phyloP scores from a whole-genome alignment of 331 rosid species.

The Quercus phellos region DNA sequence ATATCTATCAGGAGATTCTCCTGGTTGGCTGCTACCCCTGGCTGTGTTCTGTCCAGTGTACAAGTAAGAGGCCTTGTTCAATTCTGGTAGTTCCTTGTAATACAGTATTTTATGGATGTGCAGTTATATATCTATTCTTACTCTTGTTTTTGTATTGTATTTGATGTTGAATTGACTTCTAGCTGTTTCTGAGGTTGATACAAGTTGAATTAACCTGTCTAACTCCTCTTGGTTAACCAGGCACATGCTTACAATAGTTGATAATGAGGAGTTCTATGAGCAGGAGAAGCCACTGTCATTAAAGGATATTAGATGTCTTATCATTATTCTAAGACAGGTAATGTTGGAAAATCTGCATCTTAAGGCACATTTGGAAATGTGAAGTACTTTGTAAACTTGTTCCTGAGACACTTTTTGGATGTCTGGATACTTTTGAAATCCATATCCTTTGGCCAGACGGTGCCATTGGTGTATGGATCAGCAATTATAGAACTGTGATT shows the following conservation, averaged over 20 bases:
- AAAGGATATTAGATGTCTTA: slow-evolving; percentile 76
- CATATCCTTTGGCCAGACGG: slow-evolving; percentile 3
- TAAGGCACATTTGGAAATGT: background rate
- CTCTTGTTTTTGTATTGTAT: slow-evolving; percentile 7
- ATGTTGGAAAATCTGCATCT: slow-evolving; percentile 11
- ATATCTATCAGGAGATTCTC: slow-evolving; percentile 85
- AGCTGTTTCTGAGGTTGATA: slow-evolving; percentile 22
- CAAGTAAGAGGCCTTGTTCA: slow-evolving; percentile 53
- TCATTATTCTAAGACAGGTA: slow-evolving; percentile 89
- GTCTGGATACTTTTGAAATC: background rate
- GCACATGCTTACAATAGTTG: slow-evolving; percentile 91
- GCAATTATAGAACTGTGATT: slow-evolving; percentile 3
- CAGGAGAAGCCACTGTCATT: slow-evolving; percentile 88
- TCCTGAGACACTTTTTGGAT: background rate
- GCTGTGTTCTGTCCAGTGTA: slow-evolving; percentile 99
- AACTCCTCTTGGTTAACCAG: slow-evolving; percentile 42
- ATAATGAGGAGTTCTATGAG: slow-evolving; percentile 93
- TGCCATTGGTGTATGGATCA: background rate
- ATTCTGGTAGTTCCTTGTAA: slow-evolving; percentile 9
- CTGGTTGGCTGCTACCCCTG: slow-evolving; percentile 95
- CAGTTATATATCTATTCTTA: slow-evolving; percentile 5
- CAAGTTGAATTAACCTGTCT: slow-evolving; percentile 10
- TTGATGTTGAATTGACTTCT: slow-evolving; percentile 1
- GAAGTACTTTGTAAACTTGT: background rate
- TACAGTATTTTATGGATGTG: slow-evolving; percentile 6